A percentile compares a stretch with the other conserved stretches of the same genome.
phyloP scores from a whole-genome alignment of 495 filamentous ascomycete species.

The Neurospora hispaniola region DNA sequence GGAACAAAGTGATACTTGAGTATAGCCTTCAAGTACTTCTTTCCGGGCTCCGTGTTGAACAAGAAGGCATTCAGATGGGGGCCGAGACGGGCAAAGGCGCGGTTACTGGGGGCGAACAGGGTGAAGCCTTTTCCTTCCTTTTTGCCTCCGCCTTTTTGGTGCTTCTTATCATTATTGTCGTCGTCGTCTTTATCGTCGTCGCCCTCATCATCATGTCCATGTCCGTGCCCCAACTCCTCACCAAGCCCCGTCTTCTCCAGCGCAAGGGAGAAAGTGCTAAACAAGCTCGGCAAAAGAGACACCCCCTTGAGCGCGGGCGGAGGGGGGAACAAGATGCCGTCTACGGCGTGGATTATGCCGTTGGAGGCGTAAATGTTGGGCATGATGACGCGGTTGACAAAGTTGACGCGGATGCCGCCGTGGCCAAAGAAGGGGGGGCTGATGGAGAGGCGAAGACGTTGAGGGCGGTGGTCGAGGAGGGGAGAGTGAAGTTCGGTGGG shows the following conservation, averaged over 20 bases:
- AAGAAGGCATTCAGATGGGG: constrained; percentile 62
- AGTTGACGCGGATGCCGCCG: constrained; percentile 57
- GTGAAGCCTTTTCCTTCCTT: constrained; percentile 37
- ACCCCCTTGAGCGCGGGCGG: constrained; percentile 48
- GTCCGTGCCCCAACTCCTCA: constrained; percentile 4
- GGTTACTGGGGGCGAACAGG: constrained; percentile 67
- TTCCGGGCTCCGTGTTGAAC: constrained; percentile 55
- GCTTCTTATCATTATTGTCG: neutral
- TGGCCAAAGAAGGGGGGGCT: constrained; percentile 29
- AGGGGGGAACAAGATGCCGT: constrained; percentile 63
- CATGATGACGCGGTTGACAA: constrained; percentile 53
- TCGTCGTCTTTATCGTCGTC: neutral
- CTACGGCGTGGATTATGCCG: constrained; percentile 69
- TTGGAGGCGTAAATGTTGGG: constrained; percentile 56
- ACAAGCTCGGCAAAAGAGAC: constrained; percentile 55
- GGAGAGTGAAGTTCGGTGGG: constrained; percentile 49
- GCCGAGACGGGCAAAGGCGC: constrained; percentile 62
- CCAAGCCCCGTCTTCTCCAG: constrained; percentile 58
- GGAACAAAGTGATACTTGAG: constrained; percentile 69
- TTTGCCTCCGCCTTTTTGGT: neutral
- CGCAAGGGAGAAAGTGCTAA: constrained; percentile 66
- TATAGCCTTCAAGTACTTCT: constrained; percentile 59
- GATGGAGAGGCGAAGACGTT: constrained; percentile 52
- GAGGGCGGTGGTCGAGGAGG: constrained; percentile 44
- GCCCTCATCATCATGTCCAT: neutral